Conservation (phyloP, 1,139 yeast genomes). For the Suhomyces coccinellae region DNA sequence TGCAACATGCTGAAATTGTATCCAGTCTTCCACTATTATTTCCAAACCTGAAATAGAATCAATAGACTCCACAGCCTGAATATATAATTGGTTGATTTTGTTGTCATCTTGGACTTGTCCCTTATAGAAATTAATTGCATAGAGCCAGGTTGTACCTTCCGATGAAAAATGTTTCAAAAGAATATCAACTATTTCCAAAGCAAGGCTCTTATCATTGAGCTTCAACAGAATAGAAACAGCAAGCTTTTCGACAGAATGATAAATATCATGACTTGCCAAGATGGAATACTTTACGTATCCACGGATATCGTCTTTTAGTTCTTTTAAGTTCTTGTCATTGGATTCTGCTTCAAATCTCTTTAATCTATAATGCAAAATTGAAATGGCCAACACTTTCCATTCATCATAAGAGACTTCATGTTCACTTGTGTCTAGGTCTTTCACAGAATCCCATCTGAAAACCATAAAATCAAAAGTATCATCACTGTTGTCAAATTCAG, state of each 20-base stretch:
- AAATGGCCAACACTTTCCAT: conserved; percentile 38
- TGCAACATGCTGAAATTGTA: conserved; percentile 37
- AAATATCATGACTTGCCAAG: conserved; percentile 29
- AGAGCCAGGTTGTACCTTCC: conserved; percentile 52
- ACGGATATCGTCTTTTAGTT: conserved; percentile 10
- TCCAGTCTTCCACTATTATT: conserved; percentile 47
- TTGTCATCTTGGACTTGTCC: conserved; percentile 1
- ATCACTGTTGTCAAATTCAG: conserved; percentile 13
- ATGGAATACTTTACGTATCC: conserved; percentile 25
- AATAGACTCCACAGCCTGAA: conserved; percentile 30
- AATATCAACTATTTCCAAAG: conserved; percentile 27
- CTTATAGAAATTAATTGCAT: conserved; percentile 40
- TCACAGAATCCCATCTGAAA: conserved; percentile 11
- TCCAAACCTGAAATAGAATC: conserved; percentile 52
- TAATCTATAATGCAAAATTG: conserved; percentile 24
- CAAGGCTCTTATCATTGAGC: conserved; percentile 26
- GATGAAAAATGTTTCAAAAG: conserved; percentile 29
- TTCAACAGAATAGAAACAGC: conserved; percentile 32
- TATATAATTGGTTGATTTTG: conserved; percentile 30
- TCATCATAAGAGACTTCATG: conserved; percentile 26
- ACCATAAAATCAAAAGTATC: conserved; percentile 12
- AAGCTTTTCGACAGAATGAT: conserved; percentile 46
- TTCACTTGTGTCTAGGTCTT: background rate
- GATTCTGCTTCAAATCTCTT: conserved; percentile 7
- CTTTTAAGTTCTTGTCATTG: conserved; percentile 13